Evolutionary conservation across 1,139 yeast genomes (phyloP), one percentile per base, ranked within the genome.

Genomic region (Lodderomyces pseudojiufengensis): DNA sequence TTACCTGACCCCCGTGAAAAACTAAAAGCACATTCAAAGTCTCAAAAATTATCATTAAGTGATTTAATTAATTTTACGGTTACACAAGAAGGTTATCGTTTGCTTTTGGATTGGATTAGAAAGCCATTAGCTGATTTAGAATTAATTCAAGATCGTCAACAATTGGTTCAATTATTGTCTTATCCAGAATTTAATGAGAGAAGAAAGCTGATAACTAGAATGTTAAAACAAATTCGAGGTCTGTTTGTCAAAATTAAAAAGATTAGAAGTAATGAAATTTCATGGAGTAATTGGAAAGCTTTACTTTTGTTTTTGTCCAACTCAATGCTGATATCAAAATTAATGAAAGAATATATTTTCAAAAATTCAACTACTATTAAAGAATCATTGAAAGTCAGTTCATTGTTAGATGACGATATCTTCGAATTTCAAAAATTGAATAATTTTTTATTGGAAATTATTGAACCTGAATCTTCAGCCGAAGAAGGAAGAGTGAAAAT

Each of bases 381-480:
- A 10, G 24, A 14, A 11, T 7, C 5, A 3, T 21, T 20, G 16
- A 28, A 18, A 10, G 9, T 20, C 10, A 3, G 4, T 2, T n/a
- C 29, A 11, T 27, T 36, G 12, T 29, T 41, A 14, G 40, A 43
- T 4, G 37, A 41, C 2, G 43, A 39, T 18, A 24, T 38, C 4
- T 31, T 43, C 12, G 44, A 38, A 7, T 37, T 43, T 15, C 37
- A 43, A 7, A 31, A 30, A n/a, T 39, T 44, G 12, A 29, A 20
- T 16, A 34, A 43, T 1, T 37, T 39, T 16, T 31, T 43, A 32
- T 36, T 27, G 48, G 52, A 42, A 9, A 49, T 54, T 2, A 55
- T 70, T 24, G 72, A 70, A 40, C 52, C 65, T 36, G 65, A 57
- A 8, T 38, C 49, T 3, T 60, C 72, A 1, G 43, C 46, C 3